A percentile compares a stretch with the other conserved stretches of the same genome.
phyloP scores from a whole-genome alignment of 2,329 filamentous ascomycete species.

The Colletotrichum karsti region DNA sequence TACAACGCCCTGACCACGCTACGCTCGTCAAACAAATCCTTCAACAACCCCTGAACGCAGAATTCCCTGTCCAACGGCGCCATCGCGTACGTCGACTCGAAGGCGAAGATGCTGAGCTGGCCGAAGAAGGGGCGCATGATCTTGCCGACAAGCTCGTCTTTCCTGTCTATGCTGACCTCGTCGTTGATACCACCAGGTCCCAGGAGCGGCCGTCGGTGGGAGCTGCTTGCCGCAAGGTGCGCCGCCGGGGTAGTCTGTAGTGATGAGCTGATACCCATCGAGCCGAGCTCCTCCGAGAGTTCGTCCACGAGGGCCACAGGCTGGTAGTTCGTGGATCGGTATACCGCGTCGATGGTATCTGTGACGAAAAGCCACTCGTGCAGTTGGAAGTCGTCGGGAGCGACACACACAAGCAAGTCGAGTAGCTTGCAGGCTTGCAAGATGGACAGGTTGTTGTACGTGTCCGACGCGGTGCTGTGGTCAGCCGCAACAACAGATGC shows the following conservation, averaged over 20 bases:
- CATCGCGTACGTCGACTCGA: constrained; percentile 93
- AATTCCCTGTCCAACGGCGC: constrained; percentile 70
- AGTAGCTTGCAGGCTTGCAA: constrained; percentile 94
- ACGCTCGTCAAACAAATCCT: constrained; percentile 82
- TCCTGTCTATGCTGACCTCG: constrained; percentile 65
- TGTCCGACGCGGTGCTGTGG: constrained; percentile 70
- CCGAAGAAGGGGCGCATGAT: constrained; percentile 89
- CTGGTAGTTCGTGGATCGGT: constrained; percentile 75
- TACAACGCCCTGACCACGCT: constrained; percentile 70
- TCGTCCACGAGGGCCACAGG: constrained; percentile 85
- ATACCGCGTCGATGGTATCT: constrained; percentile 95
- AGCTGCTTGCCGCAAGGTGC: constrained; percentile 43
- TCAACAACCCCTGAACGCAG: constrained; percentile 71
- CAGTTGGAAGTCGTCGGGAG: constrained; percentile 97
- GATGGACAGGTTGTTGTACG: constrained; percentile 79
- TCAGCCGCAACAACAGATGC: constrained; percentile 76
- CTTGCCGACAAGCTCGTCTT: constrained; percentile 76
- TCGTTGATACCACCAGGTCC: constrained; percentile 63
- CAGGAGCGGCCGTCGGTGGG: constrained; percentile 57
- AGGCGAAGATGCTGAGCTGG: constrained; percentile 90
- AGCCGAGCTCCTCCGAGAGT: constrained; percentile 78
- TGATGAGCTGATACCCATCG: constrained; percentile 42
- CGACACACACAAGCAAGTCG: constrained; percentile 84
- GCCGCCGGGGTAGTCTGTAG: constrained; percentile 46
- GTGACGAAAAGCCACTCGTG: constrained; percentile 98